phyloP scores from a whole-genome alignment of 495 filamentous ascomycete species.

The Apodospora peruviana region DNA sequence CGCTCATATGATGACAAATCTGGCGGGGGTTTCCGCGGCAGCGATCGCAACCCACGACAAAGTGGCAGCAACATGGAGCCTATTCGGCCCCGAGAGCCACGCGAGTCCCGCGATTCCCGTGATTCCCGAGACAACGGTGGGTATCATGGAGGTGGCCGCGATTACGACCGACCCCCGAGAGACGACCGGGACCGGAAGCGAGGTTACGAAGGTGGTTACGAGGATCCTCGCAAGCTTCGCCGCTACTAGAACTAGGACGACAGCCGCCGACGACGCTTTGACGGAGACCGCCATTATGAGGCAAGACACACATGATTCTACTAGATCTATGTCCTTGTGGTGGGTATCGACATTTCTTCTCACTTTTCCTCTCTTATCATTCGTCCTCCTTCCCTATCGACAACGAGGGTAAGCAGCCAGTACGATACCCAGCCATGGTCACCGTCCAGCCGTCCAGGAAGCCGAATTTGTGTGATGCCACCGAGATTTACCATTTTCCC shows the following conservation, averaged over 20 bases:
- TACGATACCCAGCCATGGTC: too few species aligned
- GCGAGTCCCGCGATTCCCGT: slow-evolving; percentile 28
- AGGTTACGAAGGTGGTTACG: slow-evolving; percentile 62
- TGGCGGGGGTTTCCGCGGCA: slow-evolving; percentile 55
- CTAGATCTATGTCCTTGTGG: slow-evolving; percentile 29
- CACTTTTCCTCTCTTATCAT: slow-evolving; percentile 25
- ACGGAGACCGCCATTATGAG: too few species aligned
- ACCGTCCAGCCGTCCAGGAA: not conserved
- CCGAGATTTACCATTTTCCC: too few species aligned
- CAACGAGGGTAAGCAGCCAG: slow-evolving; percentile 59
- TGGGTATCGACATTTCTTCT: slow-evolving; percentile 36
- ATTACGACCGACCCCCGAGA: slow-evolving; percentile 37
- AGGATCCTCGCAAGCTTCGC: slow-evolving; percentile 73
- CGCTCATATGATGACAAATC: slow-evolving; percentile 59
- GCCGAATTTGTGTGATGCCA: not conserved
- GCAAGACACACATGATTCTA: slow-evolving; percentile 17
- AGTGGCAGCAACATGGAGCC: slow-evolving; percentile 68
- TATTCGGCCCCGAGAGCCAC: slow-evolving; percentile 49
- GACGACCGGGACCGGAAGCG: slow-evolving; percentile 50
- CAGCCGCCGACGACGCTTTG: too few species aligned
- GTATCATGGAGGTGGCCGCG: slow-evolving; percentile 44
- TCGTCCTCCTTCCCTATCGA: slow-evolving; percentile 38
- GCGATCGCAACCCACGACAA: slow-evolving; percentile 47
- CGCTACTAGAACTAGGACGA: too few species aligned
- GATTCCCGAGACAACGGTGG: slow-evolving; percentile 35